phyloP scores from a whole-genome alignment of 371 early-diverging fungal species.

The Mucor velutinosus region DNA sequence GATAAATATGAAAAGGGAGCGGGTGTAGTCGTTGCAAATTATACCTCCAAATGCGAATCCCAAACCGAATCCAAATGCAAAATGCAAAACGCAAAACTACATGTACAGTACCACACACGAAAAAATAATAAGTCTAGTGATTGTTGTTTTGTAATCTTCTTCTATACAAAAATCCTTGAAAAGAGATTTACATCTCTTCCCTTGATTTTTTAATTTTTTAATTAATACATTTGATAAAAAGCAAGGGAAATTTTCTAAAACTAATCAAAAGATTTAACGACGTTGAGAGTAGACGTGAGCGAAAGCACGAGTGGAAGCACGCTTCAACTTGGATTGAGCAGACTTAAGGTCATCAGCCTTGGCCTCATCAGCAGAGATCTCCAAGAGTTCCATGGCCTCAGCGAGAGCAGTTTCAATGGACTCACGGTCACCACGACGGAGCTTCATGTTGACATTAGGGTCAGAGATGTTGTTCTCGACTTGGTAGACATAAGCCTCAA shows the following conservation, averaged over 20 bases:
- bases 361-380: conserved; percentile 75
- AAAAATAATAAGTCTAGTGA: too few species aligned
- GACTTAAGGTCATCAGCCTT: conserved; percentile 85
- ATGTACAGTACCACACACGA: too few species aligned
- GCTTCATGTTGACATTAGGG: conserved; percentile 76
- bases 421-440: conserved; percentile 84
- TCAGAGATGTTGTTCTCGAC: conserved; percentile 82
- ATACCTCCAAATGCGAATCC: too few species aligned
- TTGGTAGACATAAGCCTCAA: conserved; percentile 89
- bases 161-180: conserved; percentile 3
- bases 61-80: too few species aligned
- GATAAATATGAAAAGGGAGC: too few species aligned
- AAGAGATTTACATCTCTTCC: not conserved
- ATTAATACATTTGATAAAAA: conserved; percentile 5
- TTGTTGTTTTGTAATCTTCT: not conserved
- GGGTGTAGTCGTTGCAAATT: too few species aligned
- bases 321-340: conserved; percentile 93
- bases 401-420: conserved; percentile 85
- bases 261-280: conserved; percentile 35
- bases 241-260: conserved; percentile 6
- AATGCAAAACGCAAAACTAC: too few species aligned
- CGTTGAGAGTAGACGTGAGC: conserved; percentile 64
- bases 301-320: conserved; percentile 78
- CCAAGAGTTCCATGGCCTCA: conserved; percentile 87
- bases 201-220: not conserved